A percentile compares a stretch with the other conserved stretches of the same genome.
phyloP scores from a whole-genome alignment of 768 basidiomycete genomes.

The Suillus fuscotomentosus region DNA sequence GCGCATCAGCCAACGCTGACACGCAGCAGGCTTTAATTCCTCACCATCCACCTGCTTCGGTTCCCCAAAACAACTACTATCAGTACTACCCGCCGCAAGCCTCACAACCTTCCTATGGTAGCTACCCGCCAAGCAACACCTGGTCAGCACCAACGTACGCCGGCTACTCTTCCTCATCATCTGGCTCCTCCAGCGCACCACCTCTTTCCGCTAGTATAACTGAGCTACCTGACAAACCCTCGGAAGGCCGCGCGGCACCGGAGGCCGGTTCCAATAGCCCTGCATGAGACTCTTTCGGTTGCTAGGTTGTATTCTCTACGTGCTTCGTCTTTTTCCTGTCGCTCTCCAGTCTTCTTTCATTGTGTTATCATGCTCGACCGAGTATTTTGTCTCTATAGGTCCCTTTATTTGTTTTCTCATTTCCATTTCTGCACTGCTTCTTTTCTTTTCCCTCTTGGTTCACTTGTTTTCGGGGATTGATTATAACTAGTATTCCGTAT shows the following conservation, averaged over 20 bases:
- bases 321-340: constrained; percentile 4
- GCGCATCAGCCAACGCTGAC: constrained; percentile 19
- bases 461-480: constrained; percentile 11
- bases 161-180: constrained; percentile 28
- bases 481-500: constrained; percentile 24
- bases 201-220: constrained; percentile 12
- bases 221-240: constrained; percentile 25
- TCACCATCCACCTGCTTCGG: constrained; percentile 12
- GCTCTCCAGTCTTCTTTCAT: constrained; percentile 11
- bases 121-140: constrained; percentile 19
- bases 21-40: constrained; percentile 21
- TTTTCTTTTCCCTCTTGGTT: constrained; percentile 7
- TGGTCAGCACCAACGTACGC: constrained; percentile 29
- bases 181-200: constrained; percentile 20
- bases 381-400: constrained; percentile 28
- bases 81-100: constrained; percentile 31
- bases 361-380: constrained; percentile 11
- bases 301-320: constrained; percentile 25
- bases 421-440: neutral
- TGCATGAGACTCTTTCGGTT: constrained; percentile 16
- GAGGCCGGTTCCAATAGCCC: constrained; percentile 19
- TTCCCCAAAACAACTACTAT: constrained; percentile 24
- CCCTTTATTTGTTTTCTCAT: constrained; percentile 8
- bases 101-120: constrained; percentile 27
- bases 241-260: constrained; percentile 17